Base-by-base conservation (phyloP, 2,329 filamentous ascomycete species). In the Fusarium verrucosum region DNA sequence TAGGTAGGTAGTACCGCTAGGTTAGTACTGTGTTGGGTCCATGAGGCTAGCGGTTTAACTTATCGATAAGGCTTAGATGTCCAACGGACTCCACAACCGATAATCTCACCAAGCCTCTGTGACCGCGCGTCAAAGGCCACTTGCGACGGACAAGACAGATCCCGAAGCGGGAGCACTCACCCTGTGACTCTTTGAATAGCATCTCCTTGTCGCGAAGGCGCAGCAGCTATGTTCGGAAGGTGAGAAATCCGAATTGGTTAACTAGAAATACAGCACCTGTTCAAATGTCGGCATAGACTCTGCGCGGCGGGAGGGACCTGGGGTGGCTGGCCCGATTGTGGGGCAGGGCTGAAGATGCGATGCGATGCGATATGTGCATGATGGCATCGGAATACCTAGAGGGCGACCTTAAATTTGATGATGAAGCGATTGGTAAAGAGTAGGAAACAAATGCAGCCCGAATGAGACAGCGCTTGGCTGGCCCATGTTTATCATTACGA, bases 71-170 rank as follows among this genome's bases (percentile, higher is more conserved):
- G 33, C n/a, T 9, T 28, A 45, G 45, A 40, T 60, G 38, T 14
- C 22, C 32, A 11, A 28, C 16, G 26, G 33, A 7, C 26, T 37
- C 13, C 33, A 33, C 33, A 22, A 13, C 52, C 32, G n/a, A 64
- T 36, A 62, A 51, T 62, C 61, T 65, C 56, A 65, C 62, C 42
- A 26, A 65, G 50, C 62, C 57, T 58, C 50, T 56, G n/a, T 33
- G 62, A 58, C 62, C 62, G 38, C 62, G 62, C 62, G 62, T 66
- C 62, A 36, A 41, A 16, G 41, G 38, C 20, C 17, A 45, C 38
- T 37, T 43, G 22, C 30, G n/a, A 43, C 37, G 42, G 35, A 35
- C 42, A 37, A 45, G 5, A 7, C n/a, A 23, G 5, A 1, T 14
- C 19, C 26, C 22, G 36, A 11, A 22, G 25, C 22, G 50, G 33